phyloP scores from a whole-genome alignment of 257 asterid species.

The Nicotiana noctiflora region DNA sequence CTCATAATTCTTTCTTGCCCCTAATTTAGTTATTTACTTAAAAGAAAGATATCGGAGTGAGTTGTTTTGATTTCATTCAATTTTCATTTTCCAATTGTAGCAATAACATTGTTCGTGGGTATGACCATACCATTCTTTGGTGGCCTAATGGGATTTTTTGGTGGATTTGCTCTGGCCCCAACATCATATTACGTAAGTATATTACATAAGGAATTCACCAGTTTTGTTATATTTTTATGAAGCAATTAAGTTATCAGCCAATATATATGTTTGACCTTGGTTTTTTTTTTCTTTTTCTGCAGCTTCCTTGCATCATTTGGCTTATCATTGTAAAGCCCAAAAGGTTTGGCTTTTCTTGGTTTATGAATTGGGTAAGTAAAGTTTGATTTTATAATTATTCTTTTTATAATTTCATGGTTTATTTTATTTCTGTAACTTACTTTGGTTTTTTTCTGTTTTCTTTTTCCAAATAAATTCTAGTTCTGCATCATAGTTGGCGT shows the following conservation, averaged over 20 bases:
- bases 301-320: slow-evolving; percentile 39
- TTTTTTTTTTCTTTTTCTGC: background rate
- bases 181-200: slow-evolving; percentile 61
- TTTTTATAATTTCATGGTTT: background rate
- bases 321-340: slow-evolving; percentile 24
- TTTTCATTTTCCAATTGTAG: slow-evolving; percentile 20
- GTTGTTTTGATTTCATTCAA: background rate
- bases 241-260: background rate
- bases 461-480: slow-evolving; percentile 17
- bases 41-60: background rate
- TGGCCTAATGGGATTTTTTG: slow-evolving; percentile 78
- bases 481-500: slow-evolving; percentile 41
- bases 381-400: background rate
- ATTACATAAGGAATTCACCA: background rate
- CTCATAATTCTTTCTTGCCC: background rate
- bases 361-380: slow-evolving; percentile 23
- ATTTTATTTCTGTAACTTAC: background rate
- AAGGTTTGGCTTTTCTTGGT: slow-evolving; percentile 27
- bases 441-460: background rate
- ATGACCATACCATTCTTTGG: slow-evolving; percentile 82
- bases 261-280: background rate
- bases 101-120: slow-evolving; percentile 52
- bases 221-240: background rate
- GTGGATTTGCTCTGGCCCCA: slow-evolving; percentile 84
- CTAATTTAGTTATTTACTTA: no score